Conservation (phyloP, 208 protist species). For the Balamuthia mandrillaris region DNA sequence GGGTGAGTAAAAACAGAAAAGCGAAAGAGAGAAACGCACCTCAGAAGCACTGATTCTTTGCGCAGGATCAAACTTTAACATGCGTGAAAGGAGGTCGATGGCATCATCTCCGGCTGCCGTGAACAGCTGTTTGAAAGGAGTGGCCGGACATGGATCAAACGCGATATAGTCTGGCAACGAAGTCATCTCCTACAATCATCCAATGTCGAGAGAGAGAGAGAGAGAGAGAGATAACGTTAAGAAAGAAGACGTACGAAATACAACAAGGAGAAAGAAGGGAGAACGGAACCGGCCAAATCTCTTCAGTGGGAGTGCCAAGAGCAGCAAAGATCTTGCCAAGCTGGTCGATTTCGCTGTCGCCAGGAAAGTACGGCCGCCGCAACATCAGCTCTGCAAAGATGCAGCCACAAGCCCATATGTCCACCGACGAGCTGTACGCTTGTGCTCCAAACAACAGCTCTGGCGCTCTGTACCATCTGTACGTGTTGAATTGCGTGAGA, state of each 20-base stretch:
- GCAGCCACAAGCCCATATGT: slow-evolving; percentile 86
- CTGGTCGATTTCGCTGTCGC: slow-evolving; percentile 14
- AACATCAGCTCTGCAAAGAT: slow-evolving; percentile 82
- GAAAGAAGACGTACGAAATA: no score
- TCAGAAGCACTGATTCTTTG: slow-evolving; percentile 29
- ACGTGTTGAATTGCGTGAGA: neutral
- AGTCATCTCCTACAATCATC: slow-evolving; percentile 1
- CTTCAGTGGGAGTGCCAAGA: slow-evolving; percentile 47
- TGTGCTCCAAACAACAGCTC: slow-evolving; percentile 79
- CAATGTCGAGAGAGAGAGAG: neutral
- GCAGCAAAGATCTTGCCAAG: slow-evolving; percentile 35
- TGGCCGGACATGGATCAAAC: slow-evolving; percentile 14
- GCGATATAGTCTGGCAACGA: slow-evolving; percentile 25
- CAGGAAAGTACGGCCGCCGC: slow-evolving; percentile 78
- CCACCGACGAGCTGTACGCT: slow-evolving; percentile 77
- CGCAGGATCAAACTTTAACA: slow-evolving; percentile 37
- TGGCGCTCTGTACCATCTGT: slow-evolving; percentile 80
- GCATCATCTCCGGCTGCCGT: slow-evolving; percentile 3
- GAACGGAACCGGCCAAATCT: slow-evolving; percentile 41
- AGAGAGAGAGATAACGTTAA: neutral
- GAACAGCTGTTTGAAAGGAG: slow-evolving; percentile 8
- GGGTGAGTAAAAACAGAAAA: no score
- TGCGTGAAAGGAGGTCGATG: neutral
- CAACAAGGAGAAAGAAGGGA: no score
- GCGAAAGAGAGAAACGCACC: no score